Conservation (phyloP, 2,329 filamentous ascomycete genomes). For the Paraconiothyrium brasiliense region DNA sequence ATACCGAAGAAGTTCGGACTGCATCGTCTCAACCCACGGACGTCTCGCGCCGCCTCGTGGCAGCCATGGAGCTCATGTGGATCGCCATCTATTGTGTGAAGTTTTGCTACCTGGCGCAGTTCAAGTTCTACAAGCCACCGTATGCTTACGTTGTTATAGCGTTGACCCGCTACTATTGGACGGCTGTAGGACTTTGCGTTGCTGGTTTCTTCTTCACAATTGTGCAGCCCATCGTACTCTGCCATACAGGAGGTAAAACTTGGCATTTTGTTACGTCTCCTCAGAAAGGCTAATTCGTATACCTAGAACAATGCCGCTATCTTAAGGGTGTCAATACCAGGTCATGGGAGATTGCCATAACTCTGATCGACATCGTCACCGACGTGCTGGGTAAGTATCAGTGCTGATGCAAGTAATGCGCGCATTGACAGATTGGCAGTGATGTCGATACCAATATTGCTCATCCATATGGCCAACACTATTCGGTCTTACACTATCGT, state of each 20-base stretch:
- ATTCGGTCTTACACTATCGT: constrained; percentile 22
- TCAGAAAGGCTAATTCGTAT: constrained; percentile 11
- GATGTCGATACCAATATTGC: constrained; percentile 23
- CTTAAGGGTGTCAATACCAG: constrained; percentile 11
- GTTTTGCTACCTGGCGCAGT: constrained; percentile 30
- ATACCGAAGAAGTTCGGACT: not conserved
- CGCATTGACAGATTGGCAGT: constrained; percentile 19
- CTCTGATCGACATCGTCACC: constrained; percentile 25
- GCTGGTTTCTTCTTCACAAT: constrained; percentile 24
- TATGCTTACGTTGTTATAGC: constrained; percentile 28
- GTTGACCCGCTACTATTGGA: constrained; percentile 29
- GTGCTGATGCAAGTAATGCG: not conserved
- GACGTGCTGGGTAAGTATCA: constrained; percentile 24
- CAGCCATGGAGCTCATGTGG: constrained; percentile 31
- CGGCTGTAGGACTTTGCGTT: constrained; percentile 17
- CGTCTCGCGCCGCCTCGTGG: constrained; percentile 19
- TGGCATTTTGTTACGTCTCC: not conserved
- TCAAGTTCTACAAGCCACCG: constrained; percentile 32
- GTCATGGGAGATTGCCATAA: constrained; percentile 22
- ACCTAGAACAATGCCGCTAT: constrained; percentile 22
- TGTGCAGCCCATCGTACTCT: constrained; percentile 26
- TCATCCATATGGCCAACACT: constrained; percentile 29
- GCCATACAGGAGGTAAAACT: constrained; percentile 18
- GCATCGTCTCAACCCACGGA: not conserved
- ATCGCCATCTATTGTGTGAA: constrained; percentile 30